phyloP scores from a whole-genome alignment of 2,329 filamentous ascomycete genomes.

The Neopestalotiopsis sp. region DNA sequence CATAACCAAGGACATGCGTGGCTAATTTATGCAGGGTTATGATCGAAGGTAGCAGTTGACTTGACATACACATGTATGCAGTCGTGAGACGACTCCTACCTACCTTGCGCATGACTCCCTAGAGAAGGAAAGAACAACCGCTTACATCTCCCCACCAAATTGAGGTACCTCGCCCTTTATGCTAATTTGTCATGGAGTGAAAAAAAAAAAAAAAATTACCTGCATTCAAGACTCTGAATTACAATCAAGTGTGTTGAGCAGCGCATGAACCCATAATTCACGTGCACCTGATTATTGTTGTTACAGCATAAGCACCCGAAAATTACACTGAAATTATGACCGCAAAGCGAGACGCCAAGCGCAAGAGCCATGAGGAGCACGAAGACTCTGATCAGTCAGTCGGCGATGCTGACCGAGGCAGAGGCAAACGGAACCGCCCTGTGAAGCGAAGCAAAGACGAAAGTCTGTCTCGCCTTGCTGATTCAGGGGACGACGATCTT shows the following conservation, averaged over 20 bases:
- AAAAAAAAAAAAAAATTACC: too few species aligned
- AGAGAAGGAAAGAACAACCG: background rate
- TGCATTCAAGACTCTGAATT: too few species aligned
- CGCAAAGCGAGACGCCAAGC: constrained; percentile 24
- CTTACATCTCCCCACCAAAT: background rate
- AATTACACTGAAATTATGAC: constrained; percentile 20
- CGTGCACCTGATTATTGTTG: background rate
- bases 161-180: background rate
- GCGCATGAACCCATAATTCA: background rate
- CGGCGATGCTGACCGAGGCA: constrained; percentile 16
- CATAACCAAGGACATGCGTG: too few species aligned
- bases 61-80: too few species aligned
- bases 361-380: constrained; percentile 24
- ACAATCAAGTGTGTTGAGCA: too few species aligned
- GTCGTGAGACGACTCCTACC: too few species aligned
- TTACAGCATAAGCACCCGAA: background rate
- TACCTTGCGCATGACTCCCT: background rate
- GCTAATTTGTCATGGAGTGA: background rate
- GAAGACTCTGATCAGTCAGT: constrained; percentile 23
- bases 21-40: too few species aligned
- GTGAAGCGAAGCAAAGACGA: constrained; percentile 2
- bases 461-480: constrained; percentile 31
- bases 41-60: too few species aligned
- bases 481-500: constrained; percentile 31
- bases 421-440: constrained; percentile 17